Percentiles rank a stretch among this genome's conserved stretches.
Conservation (phyloP, 2,329 filamentous ascomycete species). For the Botryotinia calthae region DNA sequence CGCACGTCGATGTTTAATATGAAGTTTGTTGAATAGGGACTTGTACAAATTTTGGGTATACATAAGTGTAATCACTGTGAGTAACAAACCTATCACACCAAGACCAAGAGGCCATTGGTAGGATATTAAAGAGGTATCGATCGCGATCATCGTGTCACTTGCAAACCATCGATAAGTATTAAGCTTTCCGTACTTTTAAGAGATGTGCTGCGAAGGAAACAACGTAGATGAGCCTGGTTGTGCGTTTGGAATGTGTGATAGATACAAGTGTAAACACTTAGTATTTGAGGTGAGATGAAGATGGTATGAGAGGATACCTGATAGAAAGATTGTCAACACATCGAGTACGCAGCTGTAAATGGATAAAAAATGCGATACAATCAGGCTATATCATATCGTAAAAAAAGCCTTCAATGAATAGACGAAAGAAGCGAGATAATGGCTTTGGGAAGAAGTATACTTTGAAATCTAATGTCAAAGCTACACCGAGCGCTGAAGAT, state of each 20-base stretch:
- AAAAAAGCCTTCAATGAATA: not conserved
- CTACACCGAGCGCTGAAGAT: not conserved
- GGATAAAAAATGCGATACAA: not conserved
- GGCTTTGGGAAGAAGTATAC: not conserved
- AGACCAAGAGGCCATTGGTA: slow-evolving; percentile 33
- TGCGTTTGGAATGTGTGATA: not conserved
- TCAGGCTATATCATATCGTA: slow-evolving; percentile 1
- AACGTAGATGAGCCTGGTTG: not conserved
- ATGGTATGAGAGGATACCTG: not conserved
- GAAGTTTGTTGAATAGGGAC: slow-evolving; percentile 29
- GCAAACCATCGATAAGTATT: not conserved
- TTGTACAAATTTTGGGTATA: slow-evolving; percentile 32
- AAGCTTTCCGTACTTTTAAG: not conserved
- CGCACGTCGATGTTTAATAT: slow-evolving; percentile 34
- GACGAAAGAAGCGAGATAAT: not conserved
- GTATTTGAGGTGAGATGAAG: not conserved
- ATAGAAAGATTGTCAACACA: not conserved
- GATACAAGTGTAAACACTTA: not conserved
- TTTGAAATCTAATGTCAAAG: not conserved
- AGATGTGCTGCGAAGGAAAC: not conserved
- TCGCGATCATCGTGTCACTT: slow-evolving; percentile 7
- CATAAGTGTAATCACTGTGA: slow-evolving; percentile 25
- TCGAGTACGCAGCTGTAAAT: not conserved
- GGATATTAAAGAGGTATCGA: slow-evolving; percentile 21
- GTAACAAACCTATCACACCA: slow-evolving; percentile 30